Base-by-base conservation (phyloP, 192 early-diverging fungal species). In the Podochytrium sp. region DNA sequence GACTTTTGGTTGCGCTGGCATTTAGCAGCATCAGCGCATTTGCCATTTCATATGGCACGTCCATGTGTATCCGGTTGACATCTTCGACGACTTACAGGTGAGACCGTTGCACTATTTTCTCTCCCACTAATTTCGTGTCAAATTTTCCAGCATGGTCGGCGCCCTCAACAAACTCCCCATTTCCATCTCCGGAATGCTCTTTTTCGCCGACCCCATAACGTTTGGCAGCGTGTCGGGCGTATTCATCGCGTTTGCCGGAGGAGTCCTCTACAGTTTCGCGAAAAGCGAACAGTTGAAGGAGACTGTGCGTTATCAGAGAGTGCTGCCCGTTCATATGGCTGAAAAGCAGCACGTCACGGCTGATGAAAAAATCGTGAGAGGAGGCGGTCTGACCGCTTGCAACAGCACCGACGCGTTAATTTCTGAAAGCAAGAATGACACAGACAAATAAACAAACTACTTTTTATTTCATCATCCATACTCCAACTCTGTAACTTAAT, bases 131-230 rank as follows among this genome's bases (percentile, higher is more conserved):
- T 79, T 41, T 70, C n/a, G n/a, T n/a, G n/a, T n/a, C n/a, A n/a
- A n/a, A n/a, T 23, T 30, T n/a, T 70, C 27, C 50, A 84, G 83
- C 64, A 99, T 99, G 97, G 95, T 95, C 33, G 97, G 97, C 12
- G 95, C 97, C 12, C 90, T 99, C 51, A 99, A 99, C 82, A 99
- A 99, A 76, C 83, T 99, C 37, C 97, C 97, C 18, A 94, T 99
- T 67, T 93, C 96, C 2, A 83, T 97, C 34, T 92, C 92, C 66
- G 95, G 96, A 38, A 98, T 99, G 84, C 43, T 99, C 14, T 97
- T 96, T 84, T 95, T 99, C 83, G 90, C 90, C 51, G 96, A 96
- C 69, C 74, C 70, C 2, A 86, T 94, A 25, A 94, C 93, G 0
- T 78, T 89, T 53, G 95, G 90, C 35, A 90, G 91, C 69, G 90